phyloP scores from a whole-genome alignment of 2,329 filamentous ascomycete genomes.

The Iodosphaeria phyllophila region DNA sequence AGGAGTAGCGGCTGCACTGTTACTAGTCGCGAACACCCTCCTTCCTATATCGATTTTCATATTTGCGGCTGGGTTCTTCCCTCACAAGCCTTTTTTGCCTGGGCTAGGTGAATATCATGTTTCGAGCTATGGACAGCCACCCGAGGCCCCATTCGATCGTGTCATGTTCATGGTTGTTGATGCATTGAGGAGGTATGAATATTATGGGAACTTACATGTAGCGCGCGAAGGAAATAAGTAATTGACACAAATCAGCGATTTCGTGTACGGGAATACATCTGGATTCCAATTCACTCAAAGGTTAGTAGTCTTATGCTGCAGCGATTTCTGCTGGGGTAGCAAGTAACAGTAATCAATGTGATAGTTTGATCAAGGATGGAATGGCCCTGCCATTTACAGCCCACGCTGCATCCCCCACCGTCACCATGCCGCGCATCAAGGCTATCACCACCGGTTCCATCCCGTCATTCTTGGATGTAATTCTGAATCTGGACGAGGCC shows the following conservation, averaged over 20 bases:
- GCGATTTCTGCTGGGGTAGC: background rate
- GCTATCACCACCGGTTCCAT: slow-evolving; percentile 94
- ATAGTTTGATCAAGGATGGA: slow-evolving; percentile 66
- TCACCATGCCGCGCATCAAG: slow-evolving; percentile 96
- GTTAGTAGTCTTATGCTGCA: slow-evolving; percentile 30
- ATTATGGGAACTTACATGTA: slow-evolving; percentile 5
- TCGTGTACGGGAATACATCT: slow-evolving; percentile 67
- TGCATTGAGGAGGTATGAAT: slow-evolving; percentile 61
- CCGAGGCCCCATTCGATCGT: slow-evolving; percentile 63
- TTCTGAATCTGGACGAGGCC: slow-evolving; percentile 88
- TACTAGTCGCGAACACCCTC: slow-evolving; percentile 55
- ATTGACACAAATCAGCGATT: too few relatives aligned
- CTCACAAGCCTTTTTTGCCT: slow-evolving; percentile 85
- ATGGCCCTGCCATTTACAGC: slow-evolving; percentile 84
- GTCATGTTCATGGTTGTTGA: slow-evolving; percentile 97
- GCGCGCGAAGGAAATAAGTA: too few relatives aligned
- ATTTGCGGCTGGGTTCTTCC: slow-evolving; percentile 89
- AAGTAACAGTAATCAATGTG: too few relatives aligned
- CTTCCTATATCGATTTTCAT: slow-evolving; percentile 55
- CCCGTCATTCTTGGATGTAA: slow-evolving; percentile 93
- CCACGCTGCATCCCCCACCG: slow-evolving; percentile 87
- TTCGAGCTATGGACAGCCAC: slow-evolving; percentile 30
- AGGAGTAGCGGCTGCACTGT: slow-evolving; percentile 21
- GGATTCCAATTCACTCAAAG: slow-evolving; percentile 79
- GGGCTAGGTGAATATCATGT: slow-evolving; percentile 56